Evolutionary conservation across 2,329 filamentous ascomycete genomes (phyloP).

Genomic region (Aspergillus fructus): DNA sequence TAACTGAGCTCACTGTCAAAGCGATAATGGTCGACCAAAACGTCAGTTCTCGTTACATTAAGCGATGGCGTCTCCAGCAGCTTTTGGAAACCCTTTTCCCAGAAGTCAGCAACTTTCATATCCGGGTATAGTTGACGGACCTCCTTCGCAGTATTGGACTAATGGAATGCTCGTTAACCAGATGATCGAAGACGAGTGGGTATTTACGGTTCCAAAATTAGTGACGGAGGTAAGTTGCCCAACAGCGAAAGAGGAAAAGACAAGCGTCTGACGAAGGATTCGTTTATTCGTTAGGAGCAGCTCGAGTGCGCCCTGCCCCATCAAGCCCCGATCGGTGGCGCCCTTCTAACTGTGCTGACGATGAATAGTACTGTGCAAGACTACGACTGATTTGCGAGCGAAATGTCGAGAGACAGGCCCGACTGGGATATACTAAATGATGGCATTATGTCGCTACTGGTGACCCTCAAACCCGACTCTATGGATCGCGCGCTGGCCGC

Average conservation of each 20-base stretch:
- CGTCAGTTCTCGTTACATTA: neutral
- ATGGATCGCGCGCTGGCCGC: neutral
- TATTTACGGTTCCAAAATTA: neutral
- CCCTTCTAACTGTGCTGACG: neutral
- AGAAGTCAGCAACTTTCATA: neutral
- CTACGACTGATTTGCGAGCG: neutral
- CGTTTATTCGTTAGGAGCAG: neutral
- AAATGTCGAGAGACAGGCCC: neutral
- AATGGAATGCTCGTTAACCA: neutral
- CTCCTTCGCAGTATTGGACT: neutral
- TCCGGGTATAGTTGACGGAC: neutral
- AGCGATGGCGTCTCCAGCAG: neutral
- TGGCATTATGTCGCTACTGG: neutral
- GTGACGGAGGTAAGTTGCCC: neutral
- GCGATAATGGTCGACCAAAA: neutral
- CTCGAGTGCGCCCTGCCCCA: neutral
- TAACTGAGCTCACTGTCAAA: neutral
- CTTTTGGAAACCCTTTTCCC: neutral
- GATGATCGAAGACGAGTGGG: conserved; percentile 1
- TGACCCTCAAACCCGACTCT: neutral
- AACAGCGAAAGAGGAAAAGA: neutral
- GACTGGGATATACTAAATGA: neutral
- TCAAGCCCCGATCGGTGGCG: neutral
- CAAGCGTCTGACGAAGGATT: neutral
- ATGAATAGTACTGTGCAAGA: neutral